These are phyloP conservation scores for Moringa oleifera DNA, from an alignment of 345 rosid genomes.

Conservation along the genomic window DNA sequence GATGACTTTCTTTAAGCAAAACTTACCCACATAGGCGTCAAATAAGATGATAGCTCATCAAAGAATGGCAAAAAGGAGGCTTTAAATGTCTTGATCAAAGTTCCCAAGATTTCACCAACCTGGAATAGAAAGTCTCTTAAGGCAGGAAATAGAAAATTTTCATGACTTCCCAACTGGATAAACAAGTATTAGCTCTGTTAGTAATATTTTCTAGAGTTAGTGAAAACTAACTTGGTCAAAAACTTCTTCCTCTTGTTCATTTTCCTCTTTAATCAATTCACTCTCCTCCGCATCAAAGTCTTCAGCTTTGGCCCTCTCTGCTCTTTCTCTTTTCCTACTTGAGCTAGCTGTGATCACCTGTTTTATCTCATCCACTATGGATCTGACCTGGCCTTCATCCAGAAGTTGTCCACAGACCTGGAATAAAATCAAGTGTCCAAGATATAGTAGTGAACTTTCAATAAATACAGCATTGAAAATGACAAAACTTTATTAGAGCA, in stretches of 20 bases:
- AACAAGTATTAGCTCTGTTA: constrained; percentile 1
- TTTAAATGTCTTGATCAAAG: constrained; percentile 92
- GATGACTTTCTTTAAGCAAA: not conserved
- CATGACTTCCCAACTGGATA: not conserved
- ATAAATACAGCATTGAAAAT: not conserved
- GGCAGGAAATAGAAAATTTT: not conserved
- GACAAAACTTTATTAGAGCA: no score
- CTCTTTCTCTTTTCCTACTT: constrained; percentile 88
- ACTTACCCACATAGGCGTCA: constrained; percentile 99
- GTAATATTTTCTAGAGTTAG: not conserved
- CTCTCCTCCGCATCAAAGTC: constrained; percentile 99
- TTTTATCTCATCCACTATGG: constrained; percentile 88
- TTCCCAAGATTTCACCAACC: constrained; percentile 99
- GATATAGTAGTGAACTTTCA: not conserved
- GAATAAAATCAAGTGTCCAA: constrained; percentile 14
- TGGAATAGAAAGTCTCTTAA: constrained; percentile 17
- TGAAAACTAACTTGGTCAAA: constrained; percentile 85
- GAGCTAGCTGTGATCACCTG: constrained; percentile 95
- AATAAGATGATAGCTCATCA: constrained; percentile 86
- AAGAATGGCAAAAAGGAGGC: constrained; percentile 91
- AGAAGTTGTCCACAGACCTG: constrained; percentile 83
- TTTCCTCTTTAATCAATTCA: constrained; percentile 96
- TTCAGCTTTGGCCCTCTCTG: constrained; percentile 91
- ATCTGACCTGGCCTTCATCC: constrained; percentile 83
- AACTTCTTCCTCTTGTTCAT: constrained; percentile 99